phyloP scores from a whole-genome alignment of 2,329 filamentous ascomycete genomes.

The Fusarium longipes region DNA sequence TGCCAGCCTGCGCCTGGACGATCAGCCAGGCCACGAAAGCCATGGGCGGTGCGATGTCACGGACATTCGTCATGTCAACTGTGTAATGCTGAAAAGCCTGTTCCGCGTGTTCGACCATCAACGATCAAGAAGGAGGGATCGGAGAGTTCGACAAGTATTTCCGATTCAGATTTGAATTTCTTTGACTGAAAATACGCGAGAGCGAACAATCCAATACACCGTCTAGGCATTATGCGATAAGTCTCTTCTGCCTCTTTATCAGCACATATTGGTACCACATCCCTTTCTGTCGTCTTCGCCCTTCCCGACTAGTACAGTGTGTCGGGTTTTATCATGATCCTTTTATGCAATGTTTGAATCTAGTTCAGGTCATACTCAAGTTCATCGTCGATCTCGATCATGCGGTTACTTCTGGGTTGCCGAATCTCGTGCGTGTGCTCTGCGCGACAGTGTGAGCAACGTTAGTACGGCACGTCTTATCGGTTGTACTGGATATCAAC shows the following conservation, averaged over 20 bases:
- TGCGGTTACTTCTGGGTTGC: constrained; percentile 9
- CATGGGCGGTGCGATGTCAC: neutral
- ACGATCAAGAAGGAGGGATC: neutral
- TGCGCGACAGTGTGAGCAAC: constrained; percentile 15
- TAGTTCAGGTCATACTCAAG: constrained; percentile 14
- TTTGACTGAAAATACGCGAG: neutral
- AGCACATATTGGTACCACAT: constrained; percentile 31
- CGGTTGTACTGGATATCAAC: constrained; percentile 14
- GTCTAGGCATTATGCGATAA: too few species aligned
- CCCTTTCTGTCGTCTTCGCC: neutral
- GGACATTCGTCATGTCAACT: neutral
- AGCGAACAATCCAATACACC: too few species aligned
- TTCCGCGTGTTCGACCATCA: neutral
- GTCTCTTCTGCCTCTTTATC: constrained; percentile 29
- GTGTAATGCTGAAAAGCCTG: neutral
- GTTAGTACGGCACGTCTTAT: constrained; percentile 39
- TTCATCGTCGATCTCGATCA: neutral
- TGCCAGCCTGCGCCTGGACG: neutral
- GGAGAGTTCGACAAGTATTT: neutral
- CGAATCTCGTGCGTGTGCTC: constrained; percentile 24
- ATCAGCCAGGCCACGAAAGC: neutral
- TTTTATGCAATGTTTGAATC: neutral
- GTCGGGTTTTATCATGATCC: constrained; percentile 16
- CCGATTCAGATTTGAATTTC: neutral
- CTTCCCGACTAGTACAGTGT: constrained; percentile 21